phyloP scores from a whole-genome alignment of 2,329 filamentous ascomycete genomes.

The Hymenoscyphus linearis region DNA sequence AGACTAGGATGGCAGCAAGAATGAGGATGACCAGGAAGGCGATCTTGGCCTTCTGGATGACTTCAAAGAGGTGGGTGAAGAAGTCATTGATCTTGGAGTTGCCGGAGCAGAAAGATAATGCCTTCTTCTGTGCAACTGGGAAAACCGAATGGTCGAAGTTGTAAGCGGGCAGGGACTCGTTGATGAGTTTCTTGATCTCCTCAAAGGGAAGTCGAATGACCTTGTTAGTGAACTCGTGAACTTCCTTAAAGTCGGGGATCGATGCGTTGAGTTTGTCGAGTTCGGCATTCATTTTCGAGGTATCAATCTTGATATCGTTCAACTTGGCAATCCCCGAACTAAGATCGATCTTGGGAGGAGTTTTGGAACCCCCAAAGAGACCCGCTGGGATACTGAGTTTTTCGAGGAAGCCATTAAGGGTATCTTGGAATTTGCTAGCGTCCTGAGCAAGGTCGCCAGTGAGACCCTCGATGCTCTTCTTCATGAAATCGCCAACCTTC shows the following conservation, averaged over 20 bases:
- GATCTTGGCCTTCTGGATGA: slow-evolving; percentile 64
- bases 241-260: slow-evolving; percentile 77
- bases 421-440: slow-evolving; percentile 51
- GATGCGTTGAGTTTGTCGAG: slow-evolving; percentile 69
- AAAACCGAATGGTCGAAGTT: slow-evolving; percentile 73
- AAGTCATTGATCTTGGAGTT: slow-evolving; percentile 78
- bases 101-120: slow-evolving; percentile 81
- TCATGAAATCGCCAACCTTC: slow-evolving; percentile 55
- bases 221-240: slow-evolving; percentile 73
- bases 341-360: slow-evolving; percentile 57
- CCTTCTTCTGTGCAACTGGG: slow-evolving; percentile 76
- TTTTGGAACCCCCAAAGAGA: slow-evolving; percentile 38
- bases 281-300: slow-evolving; percentile 60
- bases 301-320: slow-evolving; percentile 62
- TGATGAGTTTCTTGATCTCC: slow-evolving; percentile 67
- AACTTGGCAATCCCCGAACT: slow-evolving; percentile 59
- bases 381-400: slow-evolving; percentile 46
- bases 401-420: slow-evolving; percentile 50
- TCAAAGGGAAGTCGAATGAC: slow-evolving; percentile 77
- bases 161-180: slow-evolving; percentile 66
- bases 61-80: slow-evolving; percentile 65
- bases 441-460: slow-evolving; percentile 42
- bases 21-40: slow-evolving; percentile 73
- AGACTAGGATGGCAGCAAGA: slow-evolving; percentile 65
- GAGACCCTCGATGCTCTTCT: slow-evolving; percentile 44